Conservation (phyloP, 768 basidiomycete species). For the Macrolepiota dolichaula region DNA sequence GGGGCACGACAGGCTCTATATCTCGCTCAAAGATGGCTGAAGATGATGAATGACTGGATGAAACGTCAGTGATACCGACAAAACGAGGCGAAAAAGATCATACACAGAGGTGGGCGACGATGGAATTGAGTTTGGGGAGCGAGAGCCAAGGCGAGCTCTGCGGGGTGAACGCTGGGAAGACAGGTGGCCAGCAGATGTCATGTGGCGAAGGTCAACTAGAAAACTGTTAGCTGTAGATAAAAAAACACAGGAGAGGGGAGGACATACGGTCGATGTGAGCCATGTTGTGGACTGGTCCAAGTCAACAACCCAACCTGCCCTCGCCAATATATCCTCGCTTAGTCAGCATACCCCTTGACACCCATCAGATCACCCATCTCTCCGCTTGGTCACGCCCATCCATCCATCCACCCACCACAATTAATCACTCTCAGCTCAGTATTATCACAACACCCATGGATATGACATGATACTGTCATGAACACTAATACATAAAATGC, state of each 20-base stretch:
- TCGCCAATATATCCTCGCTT: conserved; percentile 1
- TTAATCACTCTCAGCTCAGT: neutral
- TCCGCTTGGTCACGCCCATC: neutral
- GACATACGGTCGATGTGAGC: neutral
- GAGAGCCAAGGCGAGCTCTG: conserved; percentile 50
- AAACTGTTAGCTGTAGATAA: neutral
- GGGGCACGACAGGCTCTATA: conserved; percentile 63
- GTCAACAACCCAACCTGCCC: neutral
- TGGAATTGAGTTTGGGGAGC: conserved; percentile 72
- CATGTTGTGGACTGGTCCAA: neutral
- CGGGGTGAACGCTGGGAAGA: conserved; percentile 25
- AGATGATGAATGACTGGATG: conserved; percentile 62
- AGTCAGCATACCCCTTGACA: conserved; percentile 3
- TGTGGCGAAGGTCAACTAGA: conserved; percentile 46
- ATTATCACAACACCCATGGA: neutral
- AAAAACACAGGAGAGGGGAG: neutral
- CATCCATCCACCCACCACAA: too few species aligned
- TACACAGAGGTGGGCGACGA: conserved; percentile 80
- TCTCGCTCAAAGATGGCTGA: conserved; percentile 93
- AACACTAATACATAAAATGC: neutral
- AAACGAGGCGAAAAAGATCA: conserved; percentile 20
- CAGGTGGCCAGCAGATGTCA: conserved; percentile 48
- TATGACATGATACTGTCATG: neutral
- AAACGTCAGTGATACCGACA: conserved; percentile 7
- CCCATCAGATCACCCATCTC: neutral